phyloP scores from a whole-genome alignment of 768 basidiomycete species.

The Pisolithus sp. region DNA sequence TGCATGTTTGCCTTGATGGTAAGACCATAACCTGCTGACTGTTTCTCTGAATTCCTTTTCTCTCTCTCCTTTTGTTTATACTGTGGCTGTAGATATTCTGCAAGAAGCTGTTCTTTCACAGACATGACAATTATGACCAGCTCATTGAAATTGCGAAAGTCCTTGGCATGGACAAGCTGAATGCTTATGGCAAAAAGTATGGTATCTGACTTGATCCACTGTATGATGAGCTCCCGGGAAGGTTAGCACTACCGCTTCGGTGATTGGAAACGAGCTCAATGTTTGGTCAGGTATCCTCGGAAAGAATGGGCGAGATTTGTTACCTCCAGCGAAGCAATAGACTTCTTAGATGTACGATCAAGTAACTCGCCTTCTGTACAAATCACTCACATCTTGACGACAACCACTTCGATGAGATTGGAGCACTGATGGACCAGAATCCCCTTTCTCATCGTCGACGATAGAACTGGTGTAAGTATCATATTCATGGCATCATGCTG shows the following conservation, averaged over 20 bases:
- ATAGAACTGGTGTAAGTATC: conserved; percentile 74
- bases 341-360: conserved; percentile 62
- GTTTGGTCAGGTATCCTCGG: conserved; percentile 63
- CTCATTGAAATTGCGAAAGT: conserved; percentile 98
- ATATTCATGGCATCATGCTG: conserved; percentile 2
- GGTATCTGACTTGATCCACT: conserved; percentile 47
- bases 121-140: conserved; percentile 98
- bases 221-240: conserved; percentile 90
- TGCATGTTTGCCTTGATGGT: conserved; percentile 99
- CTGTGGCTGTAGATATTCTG: conserved; percentile 74
- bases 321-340: conserved; percentile 94
- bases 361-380: not conserved
- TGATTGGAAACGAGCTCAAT: conserved; percentile 4
- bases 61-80: not conserved
- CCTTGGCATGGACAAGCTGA: conserved; percentile 91
- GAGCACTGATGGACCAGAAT: conserved; percentile 24
- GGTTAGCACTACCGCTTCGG: conserved; percentile 35
- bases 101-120: conserved; percentile 99
- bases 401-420: not conserved
- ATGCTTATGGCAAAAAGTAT: conserved; percentile 78
- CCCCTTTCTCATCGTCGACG: conserved; percentile 72
- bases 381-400: not conserved
- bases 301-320: conserved; percentile 96
- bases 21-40: conserved; percentile 14
- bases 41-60: not conserved